Percentiles rank a stretch among this genome's conserved stretches.
Evolutionary conservation across 75 land plant genomes (phyloP).

Genomic region (Selaginella moellendorffii): DNA sequence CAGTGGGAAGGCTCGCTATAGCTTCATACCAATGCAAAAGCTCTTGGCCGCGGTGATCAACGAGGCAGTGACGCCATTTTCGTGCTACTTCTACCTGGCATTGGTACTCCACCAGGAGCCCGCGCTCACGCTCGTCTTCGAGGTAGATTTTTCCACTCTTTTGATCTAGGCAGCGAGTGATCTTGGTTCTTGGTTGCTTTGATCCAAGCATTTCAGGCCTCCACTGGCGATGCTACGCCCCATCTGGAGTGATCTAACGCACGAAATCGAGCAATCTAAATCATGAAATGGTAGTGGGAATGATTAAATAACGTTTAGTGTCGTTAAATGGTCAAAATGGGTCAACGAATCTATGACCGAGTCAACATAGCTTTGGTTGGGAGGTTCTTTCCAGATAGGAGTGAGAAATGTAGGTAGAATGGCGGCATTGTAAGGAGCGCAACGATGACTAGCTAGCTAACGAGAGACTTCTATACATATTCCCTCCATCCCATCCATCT

Average conservation of each 20-base stretch:
- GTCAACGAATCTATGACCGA: no score
- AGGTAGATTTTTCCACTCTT: constrained; percentile 22
- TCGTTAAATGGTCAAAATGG: no score
- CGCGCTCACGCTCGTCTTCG: constrained; percentile 52
- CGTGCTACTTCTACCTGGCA: constrained; percentile 78
- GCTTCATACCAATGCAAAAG: constrained; percentile 59
- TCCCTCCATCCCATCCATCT: no score
- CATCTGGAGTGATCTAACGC: neutral
- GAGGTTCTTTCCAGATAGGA: no score
- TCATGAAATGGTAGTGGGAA: no score
- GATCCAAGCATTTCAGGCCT: neutral
- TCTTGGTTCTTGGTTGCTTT: neutral
- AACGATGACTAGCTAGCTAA: no score
- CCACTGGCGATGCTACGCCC: neutral
- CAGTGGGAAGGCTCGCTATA: constrained; percentile 46
- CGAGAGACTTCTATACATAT: no score
- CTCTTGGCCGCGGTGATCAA: constrained; percentile 70
- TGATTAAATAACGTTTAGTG: no score
- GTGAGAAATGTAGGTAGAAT: no score
- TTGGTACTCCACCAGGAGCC: constrained; percentile 50
- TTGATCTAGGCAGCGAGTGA: neutral
- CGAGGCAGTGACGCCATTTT: constrained; percentile 81
- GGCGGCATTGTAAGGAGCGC: no score
- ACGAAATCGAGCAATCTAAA: no score
- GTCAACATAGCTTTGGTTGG: no score